Evolutionary conservation across 2,329 filamentous ascomycete genomes (phyloP), one percentile per base, ranked within the genome.

Genomic region (Berkeleyomyces rouxiae): DNA sequence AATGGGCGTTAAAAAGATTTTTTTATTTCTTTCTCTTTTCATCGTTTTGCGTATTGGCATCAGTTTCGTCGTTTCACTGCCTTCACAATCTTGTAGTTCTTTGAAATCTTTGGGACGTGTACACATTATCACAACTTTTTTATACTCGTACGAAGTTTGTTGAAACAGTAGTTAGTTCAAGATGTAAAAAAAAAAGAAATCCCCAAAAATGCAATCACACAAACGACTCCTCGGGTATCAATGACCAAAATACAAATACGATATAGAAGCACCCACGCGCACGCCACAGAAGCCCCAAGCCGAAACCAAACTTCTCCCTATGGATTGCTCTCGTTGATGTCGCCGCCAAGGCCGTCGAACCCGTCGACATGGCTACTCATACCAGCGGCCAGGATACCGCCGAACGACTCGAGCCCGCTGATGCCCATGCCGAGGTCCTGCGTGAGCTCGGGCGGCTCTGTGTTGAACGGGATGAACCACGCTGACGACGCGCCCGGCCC

Each of bases 381-480:
- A 59, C 72, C 73, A 59, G 66, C 71, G 3, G 73, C 74, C 68
- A 82, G 81, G 68, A 82, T 76, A 37, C 70, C 72, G 36, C 74
- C 74, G 66, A 81, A 82, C 7, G 72, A 72, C 65, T 82, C 80
- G 36, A 78, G 71, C 43, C 74, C 74, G 33, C 71, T 70, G 5
- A 63, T 58, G 9, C 63, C 55, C 66, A 79, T 69, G 6, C 71
- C 73, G 37, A 76, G 68, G 44, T 81, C 79, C 61, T 79, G 78
- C 5, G 75, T 74, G 49, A 82, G 73, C 63, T 83, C 81, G 0
- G 87, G 84, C 23, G 90, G 88, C 64, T 93, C 88, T 73, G 95
- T 83, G 70, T 95, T 95, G 73, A 96, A 95, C 1, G 91, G 90
- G 77, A 95, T 84, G 72, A 95, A 95, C 88, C 91, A 97, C 4